Percentiles rank a stretch among this genome's conserved stretches.
Evolutionary conservation across 805 yeast genomes (phyloP).

Genomic region (Yarrowia keelungensis): DNA sequence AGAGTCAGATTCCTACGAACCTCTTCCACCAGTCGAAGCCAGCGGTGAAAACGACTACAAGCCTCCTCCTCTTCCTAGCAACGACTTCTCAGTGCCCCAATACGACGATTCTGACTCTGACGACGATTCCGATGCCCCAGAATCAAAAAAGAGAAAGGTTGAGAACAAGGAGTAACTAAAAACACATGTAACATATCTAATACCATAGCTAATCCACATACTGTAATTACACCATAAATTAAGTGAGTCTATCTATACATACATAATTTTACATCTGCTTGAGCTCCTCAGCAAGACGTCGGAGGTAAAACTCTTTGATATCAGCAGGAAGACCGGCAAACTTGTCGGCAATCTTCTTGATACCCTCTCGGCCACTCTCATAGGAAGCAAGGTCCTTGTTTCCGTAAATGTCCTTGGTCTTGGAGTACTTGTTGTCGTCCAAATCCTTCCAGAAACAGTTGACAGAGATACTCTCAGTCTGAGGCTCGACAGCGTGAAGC

Average conservation of each 20-base stretch:
- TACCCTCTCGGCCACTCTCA: slow-evolving; percentile 47
- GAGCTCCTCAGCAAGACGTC: slow-evolving; percentile 48
- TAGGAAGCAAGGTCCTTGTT: slow-evolving; percentile 51
- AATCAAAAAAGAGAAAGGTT: slow-evolving; percentile 45
- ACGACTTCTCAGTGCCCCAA: slow-evolving; percentile 41
- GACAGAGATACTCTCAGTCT: slow-evolving; percentile 49
- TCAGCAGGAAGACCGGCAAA: slow-evolving; percentile 47
- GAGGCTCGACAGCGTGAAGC: slow-evolving; percentile 52
- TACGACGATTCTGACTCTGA: slow-evolving; percentile 48
- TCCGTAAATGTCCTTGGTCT: slow-evolving; percentile 52
- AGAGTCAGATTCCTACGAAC: slow-evolving; percentile 14
- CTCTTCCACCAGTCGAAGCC: slow-evolving; percentile 9
- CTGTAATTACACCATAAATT: neutral
- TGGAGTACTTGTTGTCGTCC: slow-evolving; percentile 44
- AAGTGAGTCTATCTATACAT: slow-evolving; percentile 2
- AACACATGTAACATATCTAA: slow-evolving; percentile 8
- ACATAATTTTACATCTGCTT: slow-evolving; percentile 33
- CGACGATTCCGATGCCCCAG: slow-evolving; percentile 46
- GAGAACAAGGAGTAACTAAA: neutral
- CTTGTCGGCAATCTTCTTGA: slow-evolving; percentile 44
- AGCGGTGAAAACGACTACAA: neutral
- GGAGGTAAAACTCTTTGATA: slow-evolving; percentile 47
- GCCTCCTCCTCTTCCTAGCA: slow-evolving; percentile 14
- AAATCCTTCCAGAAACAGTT: slow-evolving; percentile 52
- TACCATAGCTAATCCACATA: neutral